Percentiles rank a stretch among this genome's conserved stretches.
phyloP scores from a whole-genome alignment of 805 yeast species.

The Hanseniaspora guilliermondii region DNA sequence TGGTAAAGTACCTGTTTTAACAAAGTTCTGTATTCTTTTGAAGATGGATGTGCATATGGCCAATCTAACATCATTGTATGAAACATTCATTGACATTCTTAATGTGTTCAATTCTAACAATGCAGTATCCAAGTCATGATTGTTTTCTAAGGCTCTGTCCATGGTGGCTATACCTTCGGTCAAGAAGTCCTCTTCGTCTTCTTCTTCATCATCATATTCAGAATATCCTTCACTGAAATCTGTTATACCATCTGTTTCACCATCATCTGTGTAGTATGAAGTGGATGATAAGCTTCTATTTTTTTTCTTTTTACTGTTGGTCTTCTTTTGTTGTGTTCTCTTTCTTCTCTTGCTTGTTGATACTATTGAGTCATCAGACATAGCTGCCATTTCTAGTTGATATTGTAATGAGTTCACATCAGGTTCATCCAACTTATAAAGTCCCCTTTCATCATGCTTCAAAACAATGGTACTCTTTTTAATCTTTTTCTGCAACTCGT shows the following conservation, averaged over 20 bases:
- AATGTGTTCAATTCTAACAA: constrained; percentile 82
- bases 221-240: constrained; percentile 40
- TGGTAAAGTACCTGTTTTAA: constrained; percentile 63
- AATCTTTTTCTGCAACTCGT: constrained; percentile 8
- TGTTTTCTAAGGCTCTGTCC: constrained; percentile 79
- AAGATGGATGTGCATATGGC: constrained; percentile 70
- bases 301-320: constrained; percentile 28
- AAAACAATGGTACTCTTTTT: constrained; percentile 7
- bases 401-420: constrained; percentile 32
- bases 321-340: neutral
- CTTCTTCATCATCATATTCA: constrained; percentile 30
- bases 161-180: constrained; percentile 90
- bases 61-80: constrained; percentile 79
- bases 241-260: constrained; percentile 47
- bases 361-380: constrained; percentile 49
- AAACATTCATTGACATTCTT: constrained; percentile 94
- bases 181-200: constrained; percentile 62
- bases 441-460: constrained; percentile 8
- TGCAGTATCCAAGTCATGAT: constrained; percentile 90
- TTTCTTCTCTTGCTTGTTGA: constrained; percentile 33
- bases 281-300: constrained; percentile 33
- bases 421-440: constrained; percentile 26
- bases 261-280: constrained; percentile 36
- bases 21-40: constrained; percentile 55
- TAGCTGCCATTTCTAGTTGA: constrained; percentile 35